phyloP scores from a whole-genome alignment of 441 rosid genomes.

The Bocquillonia castaneifolia region DNA sequence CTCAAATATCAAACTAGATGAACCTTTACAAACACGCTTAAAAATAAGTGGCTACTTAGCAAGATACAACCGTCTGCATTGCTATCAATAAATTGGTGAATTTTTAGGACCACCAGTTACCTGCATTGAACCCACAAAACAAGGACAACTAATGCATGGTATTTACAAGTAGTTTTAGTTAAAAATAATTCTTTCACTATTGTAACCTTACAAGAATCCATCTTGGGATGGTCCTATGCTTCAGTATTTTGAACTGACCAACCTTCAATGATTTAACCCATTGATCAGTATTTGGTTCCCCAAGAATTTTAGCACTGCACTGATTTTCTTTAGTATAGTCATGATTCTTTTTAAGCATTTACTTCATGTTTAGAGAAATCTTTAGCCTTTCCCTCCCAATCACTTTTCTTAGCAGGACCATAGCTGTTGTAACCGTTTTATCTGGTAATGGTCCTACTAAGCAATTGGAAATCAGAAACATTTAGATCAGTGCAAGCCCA shows the following conservation, averaged over 20 bases:
- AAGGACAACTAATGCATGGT: neutral
- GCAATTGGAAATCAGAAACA: neutral
- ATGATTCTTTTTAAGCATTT: neutral
- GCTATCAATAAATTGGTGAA: neutral
- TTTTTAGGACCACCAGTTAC: neutral
- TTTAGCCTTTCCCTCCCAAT: neutral
- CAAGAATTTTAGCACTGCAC: neutral
- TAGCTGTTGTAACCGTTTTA: neutral
- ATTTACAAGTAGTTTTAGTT: neutral
- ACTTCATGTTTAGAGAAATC: neutral
- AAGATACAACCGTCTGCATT: neutral
- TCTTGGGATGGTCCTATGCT: neutral
- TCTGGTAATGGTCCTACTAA: neutral
- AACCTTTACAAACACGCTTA: conserved; percentile 5
- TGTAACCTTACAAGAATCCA: neutral
- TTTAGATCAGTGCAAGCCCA: neutral
- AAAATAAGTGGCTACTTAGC: conserved; percentile 21
- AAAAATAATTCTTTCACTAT: neutral
- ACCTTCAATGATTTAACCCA: neutral
- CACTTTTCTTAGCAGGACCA: neutral
- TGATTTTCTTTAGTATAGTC: neutral
- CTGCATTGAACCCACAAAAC: neutral
- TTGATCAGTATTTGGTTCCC: neutral
- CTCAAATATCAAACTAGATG: conserved; percentile 3
- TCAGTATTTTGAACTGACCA: neutral